A percentile compares a stretch with the other conserved stretches of the same genome.
phyloP scores from a whole-genome alignment of 352 stramenopile species.

The Halophytophthora polymorphica region DNA sequence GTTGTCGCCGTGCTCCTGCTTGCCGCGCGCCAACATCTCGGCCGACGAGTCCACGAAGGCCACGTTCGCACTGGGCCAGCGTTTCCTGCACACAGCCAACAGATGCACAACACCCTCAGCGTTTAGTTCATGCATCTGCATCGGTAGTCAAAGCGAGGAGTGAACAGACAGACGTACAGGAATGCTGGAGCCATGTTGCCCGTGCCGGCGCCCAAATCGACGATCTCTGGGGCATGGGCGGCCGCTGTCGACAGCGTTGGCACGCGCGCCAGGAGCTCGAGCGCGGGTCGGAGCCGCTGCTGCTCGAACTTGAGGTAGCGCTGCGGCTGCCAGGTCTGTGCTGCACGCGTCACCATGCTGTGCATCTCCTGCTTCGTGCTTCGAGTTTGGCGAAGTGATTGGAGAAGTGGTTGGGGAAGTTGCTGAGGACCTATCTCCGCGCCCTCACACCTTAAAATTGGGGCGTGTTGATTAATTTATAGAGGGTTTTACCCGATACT shows the following conservation, averaged over 20 bases:
- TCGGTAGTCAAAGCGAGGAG: no score
- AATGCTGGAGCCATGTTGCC: conserved; percentile 70
- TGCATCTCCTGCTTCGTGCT: no score
- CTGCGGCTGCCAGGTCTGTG: conserved; percentile 50
- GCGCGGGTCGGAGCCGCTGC: conserved; percentile 51
- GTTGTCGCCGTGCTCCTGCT: conserved; percentile 37
- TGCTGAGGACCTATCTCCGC: no score
- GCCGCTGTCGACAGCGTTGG: conserved; percentile 15
- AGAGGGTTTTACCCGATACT: no score
- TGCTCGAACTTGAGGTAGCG: conserved; percentile 67
- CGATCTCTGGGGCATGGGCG: conserved; percentile 27
- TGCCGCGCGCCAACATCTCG: conserved; percentile 51
- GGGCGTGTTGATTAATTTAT: no score
- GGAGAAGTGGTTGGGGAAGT: no score
- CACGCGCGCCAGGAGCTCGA: conserved; percentile 57
- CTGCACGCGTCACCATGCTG: conserved; percentile 18
- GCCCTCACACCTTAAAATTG: no score
- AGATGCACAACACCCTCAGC: background rate
- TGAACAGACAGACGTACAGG: conserved; percentile 29
- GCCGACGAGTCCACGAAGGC: conserved; percentile 64
- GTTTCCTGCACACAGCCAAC: conserved; percentile 20
- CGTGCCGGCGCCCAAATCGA: conserved; percentile 65
- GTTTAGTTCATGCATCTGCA: background rate
- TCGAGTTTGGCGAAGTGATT: no score
- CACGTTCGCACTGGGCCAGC: conserved; percentile 47